Conservation (phyloP, 2,329 filamentous ascomycete species). For the Aspergillus hortae region DNA sequence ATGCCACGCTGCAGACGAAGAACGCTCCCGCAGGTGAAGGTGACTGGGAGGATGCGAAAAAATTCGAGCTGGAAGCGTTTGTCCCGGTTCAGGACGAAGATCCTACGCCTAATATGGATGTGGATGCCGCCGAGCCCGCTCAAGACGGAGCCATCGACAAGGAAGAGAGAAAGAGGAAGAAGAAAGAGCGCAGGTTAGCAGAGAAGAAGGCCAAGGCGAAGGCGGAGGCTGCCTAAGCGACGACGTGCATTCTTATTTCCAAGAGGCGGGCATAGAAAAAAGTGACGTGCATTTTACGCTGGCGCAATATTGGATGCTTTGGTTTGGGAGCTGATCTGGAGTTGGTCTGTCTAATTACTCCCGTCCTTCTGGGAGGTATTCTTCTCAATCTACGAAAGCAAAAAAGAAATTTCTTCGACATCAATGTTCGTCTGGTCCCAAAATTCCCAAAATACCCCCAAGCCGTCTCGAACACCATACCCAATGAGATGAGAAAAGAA, state of each 20-base stretch:
- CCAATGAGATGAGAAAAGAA: slow-evolving; percentile 1
- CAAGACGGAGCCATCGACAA: slow-evolving; percentile 43
- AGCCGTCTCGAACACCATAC: slow-evolving; percentile 11
- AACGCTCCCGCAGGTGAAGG: slow-evolving; percentile 19
- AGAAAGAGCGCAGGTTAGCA: slow-evolving; percentile 52
- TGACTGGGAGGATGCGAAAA: slow-evolving; percentile 36
- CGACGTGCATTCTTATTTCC: not conserved
- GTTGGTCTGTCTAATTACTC: not conserved
- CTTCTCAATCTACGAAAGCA: slow-evolving; percentile 8
- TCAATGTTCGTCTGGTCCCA: not conserved
- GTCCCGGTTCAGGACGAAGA: slow-evolving; percentile 41
- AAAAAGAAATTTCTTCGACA: not conserved
- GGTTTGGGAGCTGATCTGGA: slow-evolving; percentile 15
- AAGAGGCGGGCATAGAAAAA: not conserved
- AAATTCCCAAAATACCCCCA: not conserved
- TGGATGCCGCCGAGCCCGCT: slow-evolving; percentile 39
- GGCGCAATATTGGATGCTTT: slow-evolving; percentile 7
- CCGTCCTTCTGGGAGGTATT: not conserved
- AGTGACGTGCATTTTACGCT: slow-evolving; percentile 10
- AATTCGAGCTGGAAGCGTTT: slow-evolving; percentile 40
- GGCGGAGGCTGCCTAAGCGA: slow-evolving; percentile 17
- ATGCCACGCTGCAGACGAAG: slow-evolving; percentile 21
- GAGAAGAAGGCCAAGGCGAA: slow-evolving; percentile 39
- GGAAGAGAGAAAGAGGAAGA: slow-evolving; percentile 53
- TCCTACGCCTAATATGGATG: slow-evolving; percentile 28